A percentile compares a stretch with the other conserved stretches of the same genome.
These are phyloP conservation scores for Russula compacta DNA, from an alignment of 768 basidiomycete species.

Conservation along the genomic window DNA sequence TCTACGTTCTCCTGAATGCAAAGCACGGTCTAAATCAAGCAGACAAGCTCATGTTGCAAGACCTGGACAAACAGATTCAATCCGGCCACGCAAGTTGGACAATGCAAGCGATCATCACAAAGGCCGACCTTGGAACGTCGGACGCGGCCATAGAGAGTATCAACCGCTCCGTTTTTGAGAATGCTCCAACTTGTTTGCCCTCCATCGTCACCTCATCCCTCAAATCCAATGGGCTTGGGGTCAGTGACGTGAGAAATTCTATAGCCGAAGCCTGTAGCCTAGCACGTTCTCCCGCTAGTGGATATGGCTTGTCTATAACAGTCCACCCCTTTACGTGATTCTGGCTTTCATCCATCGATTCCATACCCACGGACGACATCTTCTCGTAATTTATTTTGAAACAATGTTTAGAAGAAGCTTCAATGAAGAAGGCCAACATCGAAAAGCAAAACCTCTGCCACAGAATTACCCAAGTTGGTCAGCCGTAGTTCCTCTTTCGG, in stretches of 20 bases:
- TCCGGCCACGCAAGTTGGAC: conserved; percentile 41
- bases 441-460: conserved; percentile 73
- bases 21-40: conserved; percentile 49
- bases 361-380: background rate
- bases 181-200: conserved; percentile 52
- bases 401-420: background rate
- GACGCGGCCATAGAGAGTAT: conserved; percentile 34
- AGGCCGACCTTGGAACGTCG: conserved; percentile 44
- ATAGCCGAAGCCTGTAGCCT: conserved; percentile 52
- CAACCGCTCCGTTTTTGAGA: conserved; percentile 41
- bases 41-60: conserved; percentile 54
- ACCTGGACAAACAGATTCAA: conserved; percentile 34
- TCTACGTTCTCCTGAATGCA: conserved; percentile 64
- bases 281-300: background rate
- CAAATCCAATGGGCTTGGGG: conserved; percentile 44
- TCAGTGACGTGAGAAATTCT: conserved; percentile 47
- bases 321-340: background rate
- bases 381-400: background rate
- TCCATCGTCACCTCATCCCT: conserved; percentile 48
- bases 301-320: background rate
- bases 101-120: conserved; percentile 65
- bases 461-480: conserved; percentile 55
- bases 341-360: background rate
- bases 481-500: conserved; percentile 37
- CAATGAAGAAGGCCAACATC: conserved; percentile 43